phyloP scores from a whole-genome alignment of 495 filamentous ascomycete species.

The Penicillium maclennaniae region DNA sequence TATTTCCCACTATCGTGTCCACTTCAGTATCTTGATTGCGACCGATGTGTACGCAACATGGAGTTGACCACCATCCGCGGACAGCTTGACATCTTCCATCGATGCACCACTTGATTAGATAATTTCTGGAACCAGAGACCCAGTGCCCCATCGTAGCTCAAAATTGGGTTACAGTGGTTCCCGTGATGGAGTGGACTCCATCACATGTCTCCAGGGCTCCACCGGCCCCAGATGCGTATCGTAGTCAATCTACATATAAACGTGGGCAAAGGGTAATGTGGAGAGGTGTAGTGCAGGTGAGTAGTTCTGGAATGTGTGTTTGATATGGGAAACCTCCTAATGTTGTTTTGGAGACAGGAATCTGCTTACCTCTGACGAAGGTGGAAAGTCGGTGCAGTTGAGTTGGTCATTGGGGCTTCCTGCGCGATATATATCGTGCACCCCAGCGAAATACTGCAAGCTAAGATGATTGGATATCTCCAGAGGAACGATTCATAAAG shows the following conservation, averaged over 20 bases:
- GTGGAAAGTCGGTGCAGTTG: too few species aligned
- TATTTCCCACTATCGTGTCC: not conserved
- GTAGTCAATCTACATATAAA: not conserved
- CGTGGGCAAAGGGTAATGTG: not conserved
- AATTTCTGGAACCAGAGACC: conserved; percentile 7
- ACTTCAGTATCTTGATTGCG: not conserved
- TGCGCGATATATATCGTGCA: not conserved
- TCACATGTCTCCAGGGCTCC: conserved; percentile 9
- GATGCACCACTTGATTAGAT: not conserved
- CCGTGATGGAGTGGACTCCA: conserved; percentile 18
- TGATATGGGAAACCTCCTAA: not conserved
- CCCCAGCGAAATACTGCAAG: not conserved
- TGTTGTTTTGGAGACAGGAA: not conserved
- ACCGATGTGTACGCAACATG: not conserved
- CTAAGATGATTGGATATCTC: too few species aligned
- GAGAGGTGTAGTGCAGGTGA: not conserved
- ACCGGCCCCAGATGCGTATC: conserved; percentile 17
- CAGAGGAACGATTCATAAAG: too few species aligned
- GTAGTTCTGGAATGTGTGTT: not conserved
- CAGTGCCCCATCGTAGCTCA: conserved; percentile 14
- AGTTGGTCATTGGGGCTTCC: too few species aligned
- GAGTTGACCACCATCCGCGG: not conserved
- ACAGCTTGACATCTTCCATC: not conserved
- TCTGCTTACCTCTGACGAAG: not conserved
- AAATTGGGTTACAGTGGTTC: conserved; percentile 13